A percentile compares a stretch with the other conserved stretches of the same genome.
Evolutionary conservation across 129 eudicot genomes (phyloP).

Genomic region (Artemisia tridentata): DNA sequence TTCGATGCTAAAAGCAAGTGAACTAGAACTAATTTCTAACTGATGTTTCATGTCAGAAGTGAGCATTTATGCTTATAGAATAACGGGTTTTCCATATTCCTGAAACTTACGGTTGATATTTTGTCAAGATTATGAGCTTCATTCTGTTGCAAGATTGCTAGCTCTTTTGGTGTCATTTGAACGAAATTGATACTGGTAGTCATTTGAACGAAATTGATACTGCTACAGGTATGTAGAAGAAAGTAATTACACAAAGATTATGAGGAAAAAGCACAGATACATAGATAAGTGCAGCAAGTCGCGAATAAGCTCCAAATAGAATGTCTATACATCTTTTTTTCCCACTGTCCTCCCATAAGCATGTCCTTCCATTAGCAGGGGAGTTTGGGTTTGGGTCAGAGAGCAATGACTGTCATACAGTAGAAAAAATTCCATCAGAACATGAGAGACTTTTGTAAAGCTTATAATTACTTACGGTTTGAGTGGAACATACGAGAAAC

Average conservation of each 20-base stretch:
- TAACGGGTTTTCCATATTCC: neutral
- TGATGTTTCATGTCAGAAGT: too few relatives aligned
- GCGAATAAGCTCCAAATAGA: slow-evolving; percentile 89
- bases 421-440: too few relatives aligned
- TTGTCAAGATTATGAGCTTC: slow-evolving; percentile 56
- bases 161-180: slow-evolving; percentile 36
- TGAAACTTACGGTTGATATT: slow-evolving; percentile 67
- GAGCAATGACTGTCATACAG: too few relatives aligned
- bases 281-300: slow-evolving; percentile 91
- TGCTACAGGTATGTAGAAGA: neutral
- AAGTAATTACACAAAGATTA: slow-evolving; percentile 80
- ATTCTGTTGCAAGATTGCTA: slow-evolving; percentile 60
- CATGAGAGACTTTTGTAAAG: neutral
- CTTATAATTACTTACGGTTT: slow-evolving; percentile 46
- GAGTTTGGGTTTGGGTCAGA: too few relatives aligned
- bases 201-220: too few relatives aligned
- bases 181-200: too few relatives aligned
- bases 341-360: slow-evolving; percentile 99
- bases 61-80: too few relatives aligned
- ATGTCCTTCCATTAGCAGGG: too few relatives aligned
- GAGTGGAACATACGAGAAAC: slow-evolving; percentile 73
- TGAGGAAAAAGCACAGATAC: slow-evolving; percentile 92
- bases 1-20: neutral
- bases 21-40: too few relatives aligned
- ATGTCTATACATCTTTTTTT: slow-evolving; percentile 87